phyloP scores from a whole-genome alignment of 805 yeast genomes.

The Spathaspora hagerdaliae region DNA sequence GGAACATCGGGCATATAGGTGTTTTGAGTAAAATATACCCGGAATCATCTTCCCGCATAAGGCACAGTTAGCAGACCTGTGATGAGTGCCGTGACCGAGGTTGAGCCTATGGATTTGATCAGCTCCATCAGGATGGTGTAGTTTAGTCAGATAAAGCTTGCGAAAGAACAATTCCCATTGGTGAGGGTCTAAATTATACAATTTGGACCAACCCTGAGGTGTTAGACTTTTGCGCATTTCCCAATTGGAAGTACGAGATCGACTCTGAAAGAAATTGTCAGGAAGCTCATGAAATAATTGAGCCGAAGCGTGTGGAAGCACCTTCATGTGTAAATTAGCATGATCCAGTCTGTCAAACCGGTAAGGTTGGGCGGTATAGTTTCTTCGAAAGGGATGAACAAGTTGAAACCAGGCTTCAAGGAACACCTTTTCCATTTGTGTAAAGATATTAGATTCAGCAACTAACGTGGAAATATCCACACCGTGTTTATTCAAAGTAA shows the following conservation, averaged over 20 bases:
- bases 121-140: not conserved
- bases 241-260: too few species aligned
- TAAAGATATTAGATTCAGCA: not conserved
- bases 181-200: not conserved
- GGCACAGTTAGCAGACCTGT: too few species aligned
- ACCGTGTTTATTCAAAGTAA: not conserved
- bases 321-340: not conserved
- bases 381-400: not conserved
- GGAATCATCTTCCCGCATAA: too few species aligned
- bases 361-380: not conserved
- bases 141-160: not conserved
- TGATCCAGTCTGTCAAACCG: not conserved
- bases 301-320: not conserved
- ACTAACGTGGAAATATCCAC: not conserved
- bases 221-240: too few species aligned
- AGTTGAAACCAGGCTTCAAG: not conserved
- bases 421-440: not conserved
- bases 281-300: not conserved
- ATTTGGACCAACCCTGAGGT: not conserved
- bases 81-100: not conserved
- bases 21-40: too few species aligned
- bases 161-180: not conserved
- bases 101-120: not conserved
- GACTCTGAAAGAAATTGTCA: not conserved
- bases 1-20: not conserved